Evolutionary conservation across 139 green algal genomes (phyloP).

Genomic region (Chlamydomonas sp.): DNA sequence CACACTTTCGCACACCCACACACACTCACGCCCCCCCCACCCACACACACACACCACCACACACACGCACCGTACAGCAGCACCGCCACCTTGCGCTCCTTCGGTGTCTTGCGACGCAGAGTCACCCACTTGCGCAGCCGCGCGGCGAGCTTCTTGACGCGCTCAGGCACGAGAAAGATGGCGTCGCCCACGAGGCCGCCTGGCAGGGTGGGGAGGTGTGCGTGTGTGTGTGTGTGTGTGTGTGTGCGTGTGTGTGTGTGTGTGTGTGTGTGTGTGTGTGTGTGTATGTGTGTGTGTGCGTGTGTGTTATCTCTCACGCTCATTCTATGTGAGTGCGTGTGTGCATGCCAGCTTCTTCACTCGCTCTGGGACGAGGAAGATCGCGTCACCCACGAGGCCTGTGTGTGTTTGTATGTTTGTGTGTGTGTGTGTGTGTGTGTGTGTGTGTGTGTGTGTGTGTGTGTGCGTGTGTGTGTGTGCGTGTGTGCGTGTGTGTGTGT

Average conservation of each 20-base stretch:
- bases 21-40: too few species aligned
- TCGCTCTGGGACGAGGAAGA: constrained; percentile 83
- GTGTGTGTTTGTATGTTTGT: too few species aligned
- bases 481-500: background rate
- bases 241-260: background rate
- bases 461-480: background rate
- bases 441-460: background rate
- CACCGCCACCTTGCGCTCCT: constrained; percentile 65
- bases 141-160: constrained; percentile 59
- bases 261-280: background rate
- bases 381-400: constrained; percentile 81
- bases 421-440: background rate
- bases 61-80: constrained; percentile 90
- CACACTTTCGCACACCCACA: too few species aligned
- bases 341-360: constrained; percentile 50
- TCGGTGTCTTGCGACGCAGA: constrained; percentile 23
- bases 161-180: constrained; percentile 87
- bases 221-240: too few species aligned
- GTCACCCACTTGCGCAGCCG: constrained; percentile 70
- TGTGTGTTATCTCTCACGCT: background rate
- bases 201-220: constrained; percentile 74
- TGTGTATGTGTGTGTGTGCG: background rate
- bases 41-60: too few species aligned
- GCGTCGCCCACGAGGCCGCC: constrained; percentile 79
- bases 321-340: background rate